Evolutionary conservation across 345 rosid species (phyloP).

Genomic region (Murraya paniculata): DNA sequence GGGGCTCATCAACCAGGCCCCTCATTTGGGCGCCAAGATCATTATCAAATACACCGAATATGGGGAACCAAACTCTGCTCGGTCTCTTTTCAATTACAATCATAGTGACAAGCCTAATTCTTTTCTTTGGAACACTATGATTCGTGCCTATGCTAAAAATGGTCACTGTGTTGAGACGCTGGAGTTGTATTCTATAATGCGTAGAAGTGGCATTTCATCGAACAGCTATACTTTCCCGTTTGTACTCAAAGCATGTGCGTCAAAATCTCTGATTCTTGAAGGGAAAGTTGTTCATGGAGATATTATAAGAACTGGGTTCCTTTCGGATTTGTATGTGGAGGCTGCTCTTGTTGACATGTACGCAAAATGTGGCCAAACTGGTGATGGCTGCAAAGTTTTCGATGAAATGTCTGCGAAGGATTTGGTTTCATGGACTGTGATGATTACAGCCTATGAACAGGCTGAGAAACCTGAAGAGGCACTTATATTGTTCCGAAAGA

Average conservation of each 20-base stretch:
- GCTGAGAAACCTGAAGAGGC: slow-evolving; percentile 20
- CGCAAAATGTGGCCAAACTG: slow-evolving; percentile 31
- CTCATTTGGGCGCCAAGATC: slow-evolving; percentile 41
- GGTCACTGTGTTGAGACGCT: slow-evolving; percentile 35
- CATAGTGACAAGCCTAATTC: slow-evolving; percentile 22
- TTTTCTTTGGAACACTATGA: slow-evolving; percentile 50
- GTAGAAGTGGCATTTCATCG: slow-evolving; percentile 29
- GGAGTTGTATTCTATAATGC: slow-evolving; percentile 42
- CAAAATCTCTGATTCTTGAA: slow-evolving; percentile 25
- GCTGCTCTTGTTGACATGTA: slow-evolving; percentile 41
- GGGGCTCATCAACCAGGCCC: slow-evolving; percentile 24
- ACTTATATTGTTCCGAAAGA: slow-evolving; percentile 20
- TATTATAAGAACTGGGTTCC: slow-evolving; percentile 35
- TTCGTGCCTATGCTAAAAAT: slow-evolving; percentile 42
- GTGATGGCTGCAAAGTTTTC: slow-evolving; percentile 32
- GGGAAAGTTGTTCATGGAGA: slow-evolving; percentile 42
- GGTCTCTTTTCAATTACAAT: slow-evolving; percentile 33
- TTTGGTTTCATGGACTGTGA: slow-evolving; percentile 50
- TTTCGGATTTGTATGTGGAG: slow-evolving; percentile 28
- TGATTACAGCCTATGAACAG: slow-evolving; percentile 39
- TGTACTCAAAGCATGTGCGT: slow-evolving; percentile 42
- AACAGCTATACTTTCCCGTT: slow-evolving; percentile 46
- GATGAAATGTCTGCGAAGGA: slow-evolving; percentile 44
- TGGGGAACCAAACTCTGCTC: slow-evolving; percentile 22
- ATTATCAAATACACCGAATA: slow-evolving; percentile 38